These are phyloP conservation scores for Fusarium sp. DNA, from an alignment of 2,329 filamentous ascomycete genomes.

Conservation along the genomic window DNA sequence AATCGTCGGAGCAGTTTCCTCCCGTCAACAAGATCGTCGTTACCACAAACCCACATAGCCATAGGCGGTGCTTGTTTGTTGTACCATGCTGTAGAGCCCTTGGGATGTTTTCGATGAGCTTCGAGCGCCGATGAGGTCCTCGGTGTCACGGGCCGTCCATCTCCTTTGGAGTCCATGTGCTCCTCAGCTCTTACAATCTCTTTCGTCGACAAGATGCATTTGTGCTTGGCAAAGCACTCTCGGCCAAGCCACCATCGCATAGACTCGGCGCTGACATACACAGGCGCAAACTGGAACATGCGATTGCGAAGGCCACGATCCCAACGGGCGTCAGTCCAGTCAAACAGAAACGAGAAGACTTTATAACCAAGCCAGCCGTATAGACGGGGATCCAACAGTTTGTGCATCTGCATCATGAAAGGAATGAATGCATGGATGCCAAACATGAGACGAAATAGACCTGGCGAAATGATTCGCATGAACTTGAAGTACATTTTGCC, in stretches of 20 bases:
- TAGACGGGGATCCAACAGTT: constrained; percentile 68
- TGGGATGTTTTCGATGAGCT: constrained; percentile 51
- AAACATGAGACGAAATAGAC: constrained; percentile 82
- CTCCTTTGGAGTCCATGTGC: constrained; percentile 61
- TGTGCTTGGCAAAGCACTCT: constrained; percentile 82
- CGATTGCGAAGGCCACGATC: constrained; percentile 80
- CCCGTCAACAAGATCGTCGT: constrained; percentile 87
- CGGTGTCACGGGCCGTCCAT: constrained; percentile 28
- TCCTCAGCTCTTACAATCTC: constrained; percentile 74
- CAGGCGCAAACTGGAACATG: constrained; percentile 92
- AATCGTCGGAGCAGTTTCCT: constrained; percentile 77
- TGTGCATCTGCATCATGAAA: constrained; percentile 88
- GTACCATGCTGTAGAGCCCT: constrained; percentile 79
- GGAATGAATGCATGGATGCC: constrained; percentile 95
- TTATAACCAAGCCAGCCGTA: constrained; percentile 88
- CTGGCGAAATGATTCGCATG: constrained; percentile 81
- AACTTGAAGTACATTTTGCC: constrained; percentile 92
- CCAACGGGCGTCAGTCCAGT: constrained; percentile 88
- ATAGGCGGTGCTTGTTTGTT: constrained; percentile 81
- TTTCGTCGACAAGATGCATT: constrained; percentile 84
- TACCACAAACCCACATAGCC: constrained; percentile 87
- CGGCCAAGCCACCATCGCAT: constrained; percentile 97
- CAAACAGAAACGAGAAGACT: constrained; percentile 89
- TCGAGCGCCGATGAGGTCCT: constrained; percentile 43
- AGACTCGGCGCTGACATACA: constrained; percentile 87